phyloP scores from a whole-genome alignment of 2,329 filamentous ascomycete species.

The Microascus cirrosus region DNA sequence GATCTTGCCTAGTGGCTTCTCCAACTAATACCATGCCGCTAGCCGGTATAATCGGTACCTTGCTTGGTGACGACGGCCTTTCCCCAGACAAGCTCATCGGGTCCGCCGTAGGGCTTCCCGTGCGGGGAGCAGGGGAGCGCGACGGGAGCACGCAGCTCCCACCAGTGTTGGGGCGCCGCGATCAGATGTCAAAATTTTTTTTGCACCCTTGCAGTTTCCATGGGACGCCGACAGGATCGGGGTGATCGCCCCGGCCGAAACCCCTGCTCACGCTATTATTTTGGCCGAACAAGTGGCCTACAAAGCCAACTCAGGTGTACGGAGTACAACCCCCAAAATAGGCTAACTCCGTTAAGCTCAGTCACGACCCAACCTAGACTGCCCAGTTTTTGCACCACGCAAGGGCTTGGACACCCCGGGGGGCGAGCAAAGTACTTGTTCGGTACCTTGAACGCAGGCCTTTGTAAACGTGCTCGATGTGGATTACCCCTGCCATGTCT shows the following conservation, averaged over 20 bases:
- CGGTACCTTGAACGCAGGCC: neutral
- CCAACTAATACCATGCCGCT: neutral
- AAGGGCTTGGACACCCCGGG: neutral
- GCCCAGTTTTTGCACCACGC: neutral
- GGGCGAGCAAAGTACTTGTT: neutral
- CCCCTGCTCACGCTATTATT: neutral
- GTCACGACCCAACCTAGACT: neutral
- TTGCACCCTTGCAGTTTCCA: neutral
- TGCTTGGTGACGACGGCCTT: neutral
- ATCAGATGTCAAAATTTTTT: neutral
- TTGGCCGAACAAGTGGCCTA: no score
- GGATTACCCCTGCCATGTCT: neutral
- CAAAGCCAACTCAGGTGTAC: no score
- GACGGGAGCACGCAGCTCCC: neutral
- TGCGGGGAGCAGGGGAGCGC: neutral
- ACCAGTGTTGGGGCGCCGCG: neutral
- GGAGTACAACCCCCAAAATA: no score
- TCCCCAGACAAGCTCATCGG: neutral
- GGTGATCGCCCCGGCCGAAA: neutral
- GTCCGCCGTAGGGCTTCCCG: neutral
- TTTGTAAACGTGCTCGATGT: neutral
- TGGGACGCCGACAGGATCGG: neutral
- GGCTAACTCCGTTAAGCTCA: no score
- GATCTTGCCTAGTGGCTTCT: neutral
- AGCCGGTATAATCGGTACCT: neutral